phyloP scores from a whole-genome alignment of 2,329 filamentous ascomycete species.

The Aspergillus sp. region DNA sequence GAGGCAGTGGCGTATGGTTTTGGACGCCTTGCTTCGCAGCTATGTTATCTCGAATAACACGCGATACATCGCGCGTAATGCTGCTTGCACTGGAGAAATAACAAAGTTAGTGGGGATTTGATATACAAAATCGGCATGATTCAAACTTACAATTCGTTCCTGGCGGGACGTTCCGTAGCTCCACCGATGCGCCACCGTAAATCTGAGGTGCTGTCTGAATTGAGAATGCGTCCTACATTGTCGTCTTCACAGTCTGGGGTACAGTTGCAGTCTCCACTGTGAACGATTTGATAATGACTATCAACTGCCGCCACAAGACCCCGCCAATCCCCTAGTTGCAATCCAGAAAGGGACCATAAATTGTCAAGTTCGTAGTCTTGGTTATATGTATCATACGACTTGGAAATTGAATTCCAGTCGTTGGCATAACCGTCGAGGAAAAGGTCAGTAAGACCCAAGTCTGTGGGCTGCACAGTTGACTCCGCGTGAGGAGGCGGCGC shows the following conservation, averaged over 20 bases:
- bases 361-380: constrained; percentile 42
- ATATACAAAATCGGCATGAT: neutral
- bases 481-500: constrained; percentile 27
- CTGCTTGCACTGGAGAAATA: constrained; percentile 37
- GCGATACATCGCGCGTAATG: constrained; percentile 42
- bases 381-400: constrained; percentile 41
- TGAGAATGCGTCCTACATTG: constrained; percentile 38
- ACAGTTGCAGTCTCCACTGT: constrained; percentile 37
- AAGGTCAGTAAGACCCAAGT: constrained; percentile 37
- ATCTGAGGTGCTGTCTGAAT: constrained; percentile 30
- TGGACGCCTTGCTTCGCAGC: constrained; percentile 22
- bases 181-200: constrained; percentile 41
- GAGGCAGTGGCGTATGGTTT: constrained; percentile 11
- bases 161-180: constrained; percentile 26
- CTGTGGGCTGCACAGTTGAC: constrained; percentile 19
- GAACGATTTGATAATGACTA: constrained; percentile 43
- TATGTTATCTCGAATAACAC: constrained; percentile 41
- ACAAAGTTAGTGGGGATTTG: constrained; percentile 18
- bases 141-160: constrained; percentile 43
- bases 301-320: constrained; percentile 46
- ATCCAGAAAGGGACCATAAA: constrained; percentile 41
- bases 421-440: constrained; percentile 39
- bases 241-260: constrained; percentile 31
- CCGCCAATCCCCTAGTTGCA: constrained; percentile 43
- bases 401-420: constrained; percentile 39